Evolutionary conservation across 148 eudicot genomes (phyloP), one percentile per base, ranked within the genome.

Genomic region (Chenopodium suecicum): DNA sequence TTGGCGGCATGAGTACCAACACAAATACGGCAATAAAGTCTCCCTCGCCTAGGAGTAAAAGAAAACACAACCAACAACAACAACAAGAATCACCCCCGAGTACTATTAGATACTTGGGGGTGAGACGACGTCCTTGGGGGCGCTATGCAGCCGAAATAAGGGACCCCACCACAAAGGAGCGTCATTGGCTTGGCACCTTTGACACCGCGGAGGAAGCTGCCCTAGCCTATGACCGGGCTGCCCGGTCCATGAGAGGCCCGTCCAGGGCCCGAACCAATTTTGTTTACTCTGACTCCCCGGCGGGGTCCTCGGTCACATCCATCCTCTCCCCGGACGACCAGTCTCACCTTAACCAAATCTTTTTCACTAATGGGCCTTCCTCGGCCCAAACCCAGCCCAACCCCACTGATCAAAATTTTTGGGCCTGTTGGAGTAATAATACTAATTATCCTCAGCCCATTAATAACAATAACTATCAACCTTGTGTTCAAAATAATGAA

Each of bases 191-290:
- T 3, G 88, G 88, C 75, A 85, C 88, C 1, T 85, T 82, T 12
- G 87, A 85, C 60, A 85, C 87, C 0, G 85, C 85, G 9, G 87
- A 85, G 48, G 88, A 85, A 37, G 88, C 88, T 34, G 88, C 88
- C 27, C 68, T 82, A 1, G 88, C 88, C 34, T 85, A 85, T 32
- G 88, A 85, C 56, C 85, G 85, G 52, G 83, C 88, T 0, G 88
- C 88, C 3, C 85, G 88, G 63, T 82, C 88, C 78, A 85, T 85
- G 88, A 77, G 88, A 1, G 88, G 88, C 7, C 80, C 85, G 12
- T 67, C 80, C 12, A 82, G 78, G 17, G 88, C 88, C 7, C 68
- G 88, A 10, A 85, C 88, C 22, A 85, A 85, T 71, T 85, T 85
- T 67, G 80, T 85, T 1, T 85, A 85, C 70, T 79, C 85, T 0